Base-by-base conservation (phyloP, 192 early-diverging fungal genomes). In the Paraglomus occultum region DNA sequence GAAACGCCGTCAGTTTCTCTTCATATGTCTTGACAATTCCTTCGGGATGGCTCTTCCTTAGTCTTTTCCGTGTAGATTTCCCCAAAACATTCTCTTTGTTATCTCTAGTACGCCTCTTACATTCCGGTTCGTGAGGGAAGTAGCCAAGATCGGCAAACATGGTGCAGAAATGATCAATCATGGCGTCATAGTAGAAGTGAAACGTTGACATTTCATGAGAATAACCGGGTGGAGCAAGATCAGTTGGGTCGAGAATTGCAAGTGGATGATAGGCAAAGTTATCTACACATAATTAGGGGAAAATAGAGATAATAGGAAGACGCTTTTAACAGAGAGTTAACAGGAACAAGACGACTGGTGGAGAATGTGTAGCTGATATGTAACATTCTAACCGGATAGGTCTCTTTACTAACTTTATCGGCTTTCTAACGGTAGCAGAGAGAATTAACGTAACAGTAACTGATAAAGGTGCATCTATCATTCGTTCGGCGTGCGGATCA, bases 221-320 rank as follows among this genome's bases (percentile, higher is more conserved):
- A 20, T 83, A 85, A 8, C 84, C 84, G 10, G 84, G 84, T 43
- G 79, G 77, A 1, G 70, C 55, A 45, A 85, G 53, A 62, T 85
- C 84, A 20, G 73, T 76, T 31, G 77, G 73, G 68, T 80, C 78
- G 12, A 85, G 73, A 42, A 79, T 72, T 11, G 84, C 84, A 42
- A 75, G 70, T 7, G 84, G 84, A 74, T 85, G 79, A 64, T 83
- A 64, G 18, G 75, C 62, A 71, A 85, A 83, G 55, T 85, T 79
- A 75, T 85, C 84, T 85, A 76, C 38, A 42, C 9, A 12, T 20
- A 31, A 31, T 31, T 31, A 2, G 31, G 31, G 31, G 31, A 31
- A n/a, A 47, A 64, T 4, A 17, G 20, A 8, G 43, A 43, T 20
- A 64, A 64, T 62, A 46, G 51, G 15, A 51, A 51, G 51, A 3